phyloP scores from a whole-genome alignment of 2,329 filamentous ascomycete genomes.

The Colletotrichum sidae region DNA sequence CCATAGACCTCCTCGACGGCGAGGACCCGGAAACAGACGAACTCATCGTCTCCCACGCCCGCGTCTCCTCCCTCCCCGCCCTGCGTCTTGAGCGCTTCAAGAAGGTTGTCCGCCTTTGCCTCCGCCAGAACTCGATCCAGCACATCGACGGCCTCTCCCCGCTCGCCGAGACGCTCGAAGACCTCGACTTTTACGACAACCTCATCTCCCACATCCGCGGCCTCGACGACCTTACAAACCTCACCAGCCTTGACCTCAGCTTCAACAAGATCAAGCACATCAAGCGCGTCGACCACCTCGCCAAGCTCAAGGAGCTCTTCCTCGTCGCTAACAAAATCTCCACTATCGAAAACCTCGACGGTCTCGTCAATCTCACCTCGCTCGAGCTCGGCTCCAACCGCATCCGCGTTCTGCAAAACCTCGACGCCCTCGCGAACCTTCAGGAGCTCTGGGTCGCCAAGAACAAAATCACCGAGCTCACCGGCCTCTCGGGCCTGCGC shows the following conservation, averaged over 20 bases:
- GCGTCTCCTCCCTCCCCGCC: conserved; percentile 80
- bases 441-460: conserved; percentile 95
- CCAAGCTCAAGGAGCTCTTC: conserved; percentile 83
- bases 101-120: conserved; percentile 80
- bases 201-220: conserved; percentile 88
- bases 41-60: conserved; percentile 90
- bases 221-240: conserved; percentile 79
- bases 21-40: conserved; percentile 75
- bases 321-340: conserved; percentile 96
- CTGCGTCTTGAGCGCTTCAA: conserved; percentile 87
- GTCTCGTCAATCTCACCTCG: conserved; percentile 79
- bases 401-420: conserved; percentile 87
- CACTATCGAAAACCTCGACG: conserved; percentile 85
- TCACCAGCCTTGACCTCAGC: conserved; percentile 87
- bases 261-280: conserved; percentile 99
- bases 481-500: conserved; percentile 77
- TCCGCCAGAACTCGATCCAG: conserved; percentile 92
- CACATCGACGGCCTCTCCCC: conserved; percentile 79
- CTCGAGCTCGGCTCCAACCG: conserved; percentile 93
- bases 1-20: conserved; percentile 69
- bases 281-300: conserved; percentile 85
- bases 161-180: conserved; percentile 76
- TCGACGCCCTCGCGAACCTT: conserved; percentile 81
- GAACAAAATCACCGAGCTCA: conserved; percentile 92
- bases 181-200: conserved; percentile 97